Base-by-base conservation (phyloP, 495 filamentous ascomycete species). In the Hyaloscypha bicolor region DNA sequence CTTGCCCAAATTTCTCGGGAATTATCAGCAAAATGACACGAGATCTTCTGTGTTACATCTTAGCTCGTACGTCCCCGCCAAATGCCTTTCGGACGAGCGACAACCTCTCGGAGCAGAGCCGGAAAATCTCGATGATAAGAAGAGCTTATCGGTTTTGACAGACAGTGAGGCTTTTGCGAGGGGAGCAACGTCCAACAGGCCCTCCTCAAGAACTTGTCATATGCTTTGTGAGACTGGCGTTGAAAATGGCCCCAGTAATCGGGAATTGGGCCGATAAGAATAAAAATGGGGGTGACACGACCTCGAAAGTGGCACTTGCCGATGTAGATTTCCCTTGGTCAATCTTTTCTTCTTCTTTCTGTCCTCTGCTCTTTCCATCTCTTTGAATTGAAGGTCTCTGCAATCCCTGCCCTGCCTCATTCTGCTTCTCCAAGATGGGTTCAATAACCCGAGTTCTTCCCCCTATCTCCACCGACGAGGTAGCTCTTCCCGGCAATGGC, bases 401-500 rank as follows among this genome's bases (percentile, higher is more conserved):
- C 5, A 14, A 37, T n/a, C 31, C 33, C 42, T 31, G 45, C 48
- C 33, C 6, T 14, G 2, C 19, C 45, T 60, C 32, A 11, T n/a
- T 53, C 29, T 63, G 35, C 53, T 32, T 32, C 5, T 33, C 55
- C 56, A 60, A 37, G 21, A 66, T 67, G 64, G 65, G 64, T 29
- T 68, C 64, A 19, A 70, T 70, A 6, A 51, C 64, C 22, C 22
- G 52, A 42, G 55, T 58, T 11, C 61, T 39, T 12, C 55, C 55
- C 6, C 58, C 21, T 12, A 35, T 65, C 39, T 51, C 63, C 33
- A 35, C 51, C 31, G 51, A 42, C 4, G 62, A 68, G 59, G 69
- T 61, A 4, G 62, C 48, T 29, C 61, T 71, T 19, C 65, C 69
- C 29, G 69, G 69, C 8, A 71, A 71, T 60, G 65, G 65, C 45